Base-by-base conservation (phyloP, 352 stramenopile genomes). In the Globisporangium megalacanthum region DNA sequence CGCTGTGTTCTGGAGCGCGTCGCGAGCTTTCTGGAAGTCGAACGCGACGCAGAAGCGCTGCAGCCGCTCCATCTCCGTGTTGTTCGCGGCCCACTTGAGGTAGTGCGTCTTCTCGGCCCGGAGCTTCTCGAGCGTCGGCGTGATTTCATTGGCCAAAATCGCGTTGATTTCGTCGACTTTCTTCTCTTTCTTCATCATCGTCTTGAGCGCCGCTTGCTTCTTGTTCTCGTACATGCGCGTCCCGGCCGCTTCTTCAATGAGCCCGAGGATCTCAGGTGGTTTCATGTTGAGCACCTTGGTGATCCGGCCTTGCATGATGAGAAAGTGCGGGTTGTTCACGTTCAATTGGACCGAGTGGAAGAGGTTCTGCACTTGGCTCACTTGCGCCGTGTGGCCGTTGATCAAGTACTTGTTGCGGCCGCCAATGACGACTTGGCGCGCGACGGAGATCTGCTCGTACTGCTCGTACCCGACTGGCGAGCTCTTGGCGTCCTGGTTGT, bases 251-350 rank as follows among this genome's bases (percentile, higher is more conserved):
- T 99, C 97, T 79, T 99, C 97, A 22, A 99, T 98, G 97, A 99
- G 99, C 45, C 96, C 94, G 15, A 99, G 79, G 70, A 99, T 99
- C 79, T 99, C 97, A 7, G 88, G 80, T 5, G 97, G 97, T 70
- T 99, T 99, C 97, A 99, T 99, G 73, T 99, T 99, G 36, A 99
- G 83, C 41, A 99, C 97, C 72, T 99, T 99, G 45, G 96, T 99
- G 65, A 99, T 99, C 15, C 96, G 88, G 13, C 91, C 92, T 66
- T 99, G 97, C 97, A 99, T 99, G 81, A 99, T 99, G 49, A 99
- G 83, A 71, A 99, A 99, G 71, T 99, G 97, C 50, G 97, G 97
- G 83, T 99, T 99, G 84, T 99, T 99, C 54, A 99, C 97, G 80
- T 99, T 99, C 39, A 99, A 80, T 77, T 99, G 97, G 51, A 99